These are phyloP conservation scores for Dictyostelium intermedium DNA, from an alignment of 78 protist species.

Conservation along the genomic window DNA sequence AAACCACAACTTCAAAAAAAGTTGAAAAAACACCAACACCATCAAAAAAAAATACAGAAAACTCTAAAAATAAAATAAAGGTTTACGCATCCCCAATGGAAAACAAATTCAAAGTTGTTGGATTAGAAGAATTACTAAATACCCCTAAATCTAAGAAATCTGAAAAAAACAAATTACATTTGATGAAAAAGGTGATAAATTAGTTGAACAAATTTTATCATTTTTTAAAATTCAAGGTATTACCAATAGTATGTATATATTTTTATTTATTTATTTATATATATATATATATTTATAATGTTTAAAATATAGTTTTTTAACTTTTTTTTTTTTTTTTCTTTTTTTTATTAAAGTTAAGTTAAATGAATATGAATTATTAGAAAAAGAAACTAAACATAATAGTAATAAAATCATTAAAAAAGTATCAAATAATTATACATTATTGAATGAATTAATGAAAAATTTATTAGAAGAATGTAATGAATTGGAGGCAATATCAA, in stretches of 20 bases:
- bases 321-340: background rate
- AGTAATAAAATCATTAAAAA: background rate
- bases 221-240: background rate
- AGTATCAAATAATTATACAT: slow-evolving; percentile 11
- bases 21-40: background rate
- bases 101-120: background rate
- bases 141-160: background rate
- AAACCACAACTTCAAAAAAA: background rate
- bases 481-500: background rate
- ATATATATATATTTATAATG: no score
- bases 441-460: background rate
- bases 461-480: background rate
- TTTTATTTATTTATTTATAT: no score
- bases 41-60: background rate
- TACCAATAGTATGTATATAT: background rate
- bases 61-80: background rate
- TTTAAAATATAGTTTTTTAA: no score
- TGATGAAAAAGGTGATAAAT: background rate
- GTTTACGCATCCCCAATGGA: background rate
- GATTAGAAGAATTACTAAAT: background rate
- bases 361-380: slow-evolving; percentile 21
- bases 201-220: slow-evolving; percentile 3
- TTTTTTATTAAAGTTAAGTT: background rate
- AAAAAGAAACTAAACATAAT: background rate
- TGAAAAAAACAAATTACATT: background rate